These are phyloP conservation scores for Alliaria petiolata DNA, from an alignment of 345 rosid genomes.

Conservation along the genomic window DNA sequence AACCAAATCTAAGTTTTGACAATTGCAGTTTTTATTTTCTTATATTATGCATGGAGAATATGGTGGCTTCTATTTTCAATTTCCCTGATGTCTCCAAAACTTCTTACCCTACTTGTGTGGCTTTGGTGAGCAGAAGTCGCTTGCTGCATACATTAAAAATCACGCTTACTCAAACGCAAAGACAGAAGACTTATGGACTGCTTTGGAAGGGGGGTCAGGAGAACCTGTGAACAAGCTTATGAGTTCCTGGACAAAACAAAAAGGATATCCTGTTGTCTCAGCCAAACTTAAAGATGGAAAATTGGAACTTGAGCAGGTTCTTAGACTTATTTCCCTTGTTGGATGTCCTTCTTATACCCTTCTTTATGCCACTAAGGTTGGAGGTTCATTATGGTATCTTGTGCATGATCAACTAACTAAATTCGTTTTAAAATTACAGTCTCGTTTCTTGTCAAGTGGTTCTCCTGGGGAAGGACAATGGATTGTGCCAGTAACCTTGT, in stretches of 20 bases:
- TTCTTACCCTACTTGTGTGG: not conserved
- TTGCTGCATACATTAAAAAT: slow-evolving; percentile 79
- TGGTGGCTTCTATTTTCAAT: not conserved
- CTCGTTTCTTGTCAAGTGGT: slow-evolving; percentile 87
- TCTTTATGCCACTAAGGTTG: not conserved
- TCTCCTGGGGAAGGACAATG: slow-evolving; percentile 82
- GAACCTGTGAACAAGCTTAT: slow-evolving; percentile 91
- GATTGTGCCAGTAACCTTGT: slow-evolving; percentile 89
- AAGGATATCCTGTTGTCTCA: slow-evolving; percentile 85
- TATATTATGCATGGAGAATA: not conserved
- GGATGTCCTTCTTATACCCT: not conserved
- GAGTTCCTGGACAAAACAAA: slow-evolving; percentile 93
- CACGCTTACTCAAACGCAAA: slow-evolving; percentile 81
- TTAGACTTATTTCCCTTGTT: not conserved
- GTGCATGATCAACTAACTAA: slow-evolving; percentile 1
- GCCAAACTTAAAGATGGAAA: slow-evolving; percentile 64
- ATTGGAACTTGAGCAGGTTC: slow-evolving; percentile 90
- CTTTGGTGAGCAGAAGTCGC: slow-evolving; percentile 58
- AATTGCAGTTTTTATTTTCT: not conserved
- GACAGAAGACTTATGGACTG: slow-evolving; percentile 92
- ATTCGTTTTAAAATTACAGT: slow-evolving; percentile 38
- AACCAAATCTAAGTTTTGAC: not conserved
- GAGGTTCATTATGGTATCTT: not conserved
- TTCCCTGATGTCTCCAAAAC: not conserved
- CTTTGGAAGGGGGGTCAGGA: slow-evolving; percentile 83